Evolutionary conservation across 306 rosid genomes (phyloP).

Genomic region (Medicago lupulina): DNA sequence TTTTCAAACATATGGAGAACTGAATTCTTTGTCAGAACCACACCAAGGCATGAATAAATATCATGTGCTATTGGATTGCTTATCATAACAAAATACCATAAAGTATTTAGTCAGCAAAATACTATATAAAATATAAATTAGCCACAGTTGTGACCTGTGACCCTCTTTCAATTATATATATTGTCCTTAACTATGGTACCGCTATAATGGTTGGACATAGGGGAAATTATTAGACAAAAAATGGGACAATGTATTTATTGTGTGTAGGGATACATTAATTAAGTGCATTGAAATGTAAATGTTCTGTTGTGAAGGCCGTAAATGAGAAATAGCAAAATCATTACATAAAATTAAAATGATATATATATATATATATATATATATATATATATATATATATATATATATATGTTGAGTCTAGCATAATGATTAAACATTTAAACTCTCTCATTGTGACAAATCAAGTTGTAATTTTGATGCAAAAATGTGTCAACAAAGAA

Average conservation of each 20-base stretch:
- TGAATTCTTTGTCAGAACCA: conserved; percentile 37
- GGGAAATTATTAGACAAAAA: background rate
- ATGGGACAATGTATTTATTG: conserved; percentile 24
- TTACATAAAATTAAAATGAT: too few species aligned
- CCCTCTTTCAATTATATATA: conserved; percentile 31
- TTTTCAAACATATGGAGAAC: background rate
- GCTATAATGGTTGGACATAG: conserved; percentile 15
- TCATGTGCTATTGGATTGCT: conserved; percentile 32
- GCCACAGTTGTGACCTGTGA: conserved; percentile 6
- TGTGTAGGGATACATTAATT: conserved; percentile 7
- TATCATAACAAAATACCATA: conserved; percentile 34
- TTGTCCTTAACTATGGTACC: conserved; percentile 25
- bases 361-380: too few species aligned
- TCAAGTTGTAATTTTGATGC: too few species aligned
- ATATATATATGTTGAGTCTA: too few species aligned
- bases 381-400: too few species aligned
- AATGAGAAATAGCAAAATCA: too few species aligned
- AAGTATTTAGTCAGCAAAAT: conserved; percentile 25
- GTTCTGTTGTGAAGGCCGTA: background rate
- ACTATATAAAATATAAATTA: conserved; percentile 5
- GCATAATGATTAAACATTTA: too few species aligned
- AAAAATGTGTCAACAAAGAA: too few species aligned
- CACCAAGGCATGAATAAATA: conserved; percentile 39
- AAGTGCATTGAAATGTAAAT: background rate
- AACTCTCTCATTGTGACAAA: too few species aligned